Evolutionary conservation across 192 early-diverging fungal genomes (phyloP).

Genomic region (Umbelopsis sp.): DNA sequence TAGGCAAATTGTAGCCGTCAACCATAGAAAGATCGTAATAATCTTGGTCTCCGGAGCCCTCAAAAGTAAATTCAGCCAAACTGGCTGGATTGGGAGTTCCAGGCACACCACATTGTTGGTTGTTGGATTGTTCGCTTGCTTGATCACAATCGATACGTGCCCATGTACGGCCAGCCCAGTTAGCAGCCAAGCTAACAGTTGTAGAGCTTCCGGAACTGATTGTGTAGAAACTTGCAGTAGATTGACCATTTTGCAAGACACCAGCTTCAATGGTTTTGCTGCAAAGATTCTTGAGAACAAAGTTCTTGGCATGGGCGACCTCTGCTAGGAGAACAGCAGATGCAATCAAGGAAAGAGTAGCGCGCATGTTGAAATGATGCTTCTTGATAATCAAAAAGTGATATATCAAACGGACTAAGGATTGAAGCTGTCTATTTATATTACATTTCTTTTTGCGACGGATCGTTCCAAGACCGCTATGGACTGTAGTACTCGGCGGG

Average conservation of each 20-base stretch:
- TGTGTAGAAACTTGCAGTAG: not conserved
- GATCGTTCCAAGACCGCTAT: not conserved
- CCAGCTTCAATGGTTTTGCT: slow-evolving; percentile 3
- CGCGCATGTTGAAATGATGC: not conserved
- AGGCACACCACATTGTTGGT: not conserved
- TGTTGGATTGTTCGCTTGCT: slow-evolving; percentile 1
- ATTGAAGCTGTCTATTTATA: not conserved
- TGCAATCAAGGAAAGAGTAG: slow-evolving; percentile 19
- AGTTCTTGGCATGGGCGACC: slow-evolving; percentile 1
- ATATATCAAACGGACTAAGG: not conserved
- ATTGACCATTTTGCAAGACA: slow-evolving; percentile 19
- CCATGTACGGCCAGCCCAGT: slow-evolving; percentile 19
- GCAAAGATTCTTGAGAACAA: slow-evolving; percentile 15
- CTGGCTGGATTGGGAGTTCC: slow-evolving; percentile 28
- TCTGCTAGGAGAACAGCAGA: slow-evolving; percentile 10
- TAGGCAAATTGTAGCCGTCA: slow-evolving; percentile 39
- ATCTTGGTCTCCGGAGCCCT: slow-evolving; percentile 10
- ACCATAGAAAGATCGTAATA: slow-evolving; percentile 42
- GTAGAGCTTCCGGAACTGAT: not conserved
- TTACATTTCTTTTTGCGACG: not conserved
- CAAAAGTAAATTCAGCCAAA: slow-evolving; percentile 38
- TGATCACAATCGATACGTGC: slow-evolving; percentile 7
- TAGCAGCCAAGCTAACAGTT: slow-evolving; percentile 16
- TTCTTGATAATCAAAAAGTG: not conserved
- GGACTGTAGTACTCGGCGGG: not conserved